A percentile compares a stretch with the other conserved stretches of the same genome.
phyloP scores from a whole-genome alignment of 1,139 yeast genomes.

The Kodamaea alishanica region DNA sequence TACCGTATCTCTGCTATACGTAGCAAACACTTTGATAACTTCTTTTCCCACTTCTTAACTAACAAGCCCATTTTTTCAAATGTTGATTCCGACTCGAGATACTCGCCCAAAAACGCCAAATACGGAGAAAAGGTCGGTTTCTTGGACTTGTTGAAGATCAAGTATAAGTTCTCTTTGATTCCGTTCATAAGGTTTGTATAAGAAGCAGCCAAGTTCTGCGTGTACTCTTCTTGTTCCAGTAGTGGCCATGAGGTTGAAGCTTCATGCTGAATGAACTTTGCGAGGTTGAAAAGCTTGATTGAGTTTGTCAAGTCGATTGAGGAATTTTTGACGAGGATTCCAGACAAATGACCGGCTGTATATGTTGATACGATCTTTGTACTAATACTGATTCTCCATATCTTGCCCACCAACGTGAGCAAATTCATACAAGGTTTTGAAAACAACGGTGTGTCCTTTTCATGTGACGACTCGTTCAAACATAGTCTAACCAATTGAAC shows the following conservation, averaged over 20 bases:
- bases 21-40: conserved; percentile 46
- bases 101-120: conserved; percentile 48
- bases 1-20: conserved; percentile 58
- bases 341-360: conserved; percentile 49
- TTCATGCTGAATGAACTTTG: conserved; percentile 31
- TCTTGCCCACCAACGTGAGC: conserved; percentile 43
- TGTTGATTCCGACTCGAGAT: conserved; percentile 48
- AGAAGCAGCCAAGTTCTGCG: conserved; percentile 42
- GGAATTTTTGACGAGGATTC: conserved; percentile 29
- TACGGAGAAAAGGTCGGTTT: conserved; percentile 64
- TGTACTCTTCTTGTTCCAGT: conserved; percentile 53
- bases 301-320: conserved; percentile 29
- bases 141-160: conserved; percentile 43
- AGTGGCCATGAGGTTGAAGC: conserved; percentile 43
- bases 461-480: conserved; percentile 14
- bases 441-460: conserved; percentile 23
- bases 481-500: conserved; percentile 28
- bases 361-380: conserved; percentile 52
- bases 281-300: conserved; percentile 25
- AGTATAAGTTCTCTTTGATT: conserved; percentile 42
- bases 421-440: conserved; percentile 42
- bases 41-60: conserved; percentile 50
- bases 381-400: conserved; percentile 60
- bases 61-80: conserved; percentile 38
- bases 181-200: conserved; percentile 48